Base-by-base conservation (phyloP, 352 stramenopile genomes). In the Elongisporangium anandrum region DNA sequence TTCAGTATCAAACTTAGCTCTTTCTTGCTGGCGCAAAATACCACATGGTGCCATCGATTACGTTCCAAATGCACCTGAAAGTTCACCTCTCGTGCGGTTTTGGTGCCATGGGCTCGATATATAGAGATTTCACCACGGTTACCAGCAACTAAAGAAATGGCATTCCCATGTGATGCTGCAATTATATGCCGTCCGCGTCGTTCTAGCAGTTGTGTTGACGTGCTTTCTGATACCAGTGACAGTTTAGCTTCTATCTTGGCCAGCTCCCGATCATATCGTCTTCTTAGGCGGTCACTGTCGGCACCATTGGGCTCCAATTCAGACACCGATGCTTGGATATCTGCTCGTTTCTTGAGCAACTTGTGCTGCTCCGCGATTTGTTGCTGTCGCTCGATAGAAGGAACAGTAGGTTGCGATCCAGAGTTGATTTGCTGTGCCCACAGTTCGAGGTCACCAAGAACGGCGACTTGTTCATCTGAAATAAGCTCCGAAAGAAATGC, bases 11-110 rank as follows among this genome's bases (percentile, higher is more conserved):
- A 29, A 34, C 64, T 73, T 1, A 91, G 52, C 41, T 87, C 75
- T 16, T 76, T 77, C 54, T 63, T 61, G 19, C 68, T 72, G 1
- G 77, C 81, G 47, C 69, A 75, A 21, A 91, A 69, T 7, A 72
- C 77, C 29, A 92, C 41, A 61, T 92, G 83, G 50, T 77, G 54
- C 81, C 81, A 92, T n/a, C 68, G 73, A 6, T 73, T 69, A 22
- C 79, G 70, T 22, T 72, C 60, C 10, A 92, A 34, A 1, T 64
- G 50, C 22, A 63, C 62, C 41, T 78, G 54, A 19, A 92, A 80
- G n/a, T 69, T 72, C 4, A 88, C 79, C 53, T 85, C 78, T 22
- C 64, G 56, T 6, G 61, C 64, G 1, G 61, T 64, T 49, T 72
- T 79, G 15, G 63, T 47, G 24, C 56, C 41, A 3, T 52, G 54